Conservation (phyloP, 148 eudicot species). For the Bassia scoparia region DNA sequence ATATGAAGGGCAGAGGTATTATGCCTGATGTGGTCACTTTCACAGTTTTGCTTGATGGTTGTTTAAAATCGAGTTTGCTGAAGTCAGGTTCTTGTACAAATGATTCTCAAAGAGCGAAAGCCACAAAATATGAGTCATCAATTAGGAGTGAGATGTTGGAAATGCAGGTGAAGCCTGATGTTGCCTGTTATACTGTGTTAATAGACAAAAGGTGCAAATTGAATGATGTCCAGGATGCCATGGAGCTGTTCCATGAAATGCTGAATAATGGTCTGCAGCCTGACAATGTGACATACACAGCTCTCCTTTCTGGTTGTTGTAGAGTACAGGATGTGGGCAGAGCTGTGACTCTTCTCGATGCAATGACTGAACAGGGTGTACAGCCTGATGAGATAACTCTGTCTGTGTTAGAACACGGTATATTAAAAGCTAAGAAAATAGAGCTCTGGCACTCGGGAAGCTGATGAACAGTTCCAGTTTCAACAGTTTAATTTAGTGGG, state of each 20-base stretch:
- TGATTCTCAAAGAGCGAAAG: constrained; percentile 14
- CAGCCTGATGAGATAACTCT: constrained; percentile 34
- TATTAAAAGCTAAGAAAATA: constrained; percentile 40
- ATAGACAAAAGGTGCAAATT: constrained; percentile 49
- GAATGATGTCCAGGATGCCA: constrained; percentile 48
- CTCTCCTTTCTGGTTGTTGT: constrained; percentile 48
- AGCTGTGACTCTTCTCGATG: constrained; percentile 41
- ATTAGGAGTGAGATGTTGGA: constrained; percentile 41
- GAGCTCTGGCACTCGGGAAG: constrained; percentile 22
- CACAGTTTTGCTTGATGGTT: constrained; percentile 64
- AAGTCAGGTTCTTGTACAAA: constrained; percentile 7
- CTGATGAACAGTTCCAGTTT: constrained; percentile 1
- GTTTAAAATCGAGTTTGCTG: constrained; percentile 32
- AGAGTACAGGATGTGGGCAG: constrained; percentile 31
- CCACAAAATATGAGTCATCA: constrained; percentile 19
- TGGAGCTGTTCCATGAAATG: constrained; percentile 51
- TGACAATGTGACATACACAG: constrained; percentile 51
- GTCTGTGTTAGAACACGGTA: constrained; percentile 33
- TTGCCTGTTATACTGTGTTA: constrained; percentile 45
- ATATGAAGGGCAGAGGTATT: constrained; percentile 56
- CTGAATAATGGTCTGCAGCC: constrained; percentile 49
- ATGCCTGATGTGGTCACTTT: constrained; percentile 57
- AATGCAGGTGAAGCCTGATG: constrained; percentile 45
- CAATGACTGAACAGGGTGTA: constrained; percentile 41
- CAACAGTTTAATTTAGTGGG: background rate